Percentiles rank a stretch among this genome's conserved stretches.
Evolutionary conservation across 2,329 filamentous ascomycete genomes (phyloP).

Genomic region (Paecilomyces dactylethromorphus): DNA sequence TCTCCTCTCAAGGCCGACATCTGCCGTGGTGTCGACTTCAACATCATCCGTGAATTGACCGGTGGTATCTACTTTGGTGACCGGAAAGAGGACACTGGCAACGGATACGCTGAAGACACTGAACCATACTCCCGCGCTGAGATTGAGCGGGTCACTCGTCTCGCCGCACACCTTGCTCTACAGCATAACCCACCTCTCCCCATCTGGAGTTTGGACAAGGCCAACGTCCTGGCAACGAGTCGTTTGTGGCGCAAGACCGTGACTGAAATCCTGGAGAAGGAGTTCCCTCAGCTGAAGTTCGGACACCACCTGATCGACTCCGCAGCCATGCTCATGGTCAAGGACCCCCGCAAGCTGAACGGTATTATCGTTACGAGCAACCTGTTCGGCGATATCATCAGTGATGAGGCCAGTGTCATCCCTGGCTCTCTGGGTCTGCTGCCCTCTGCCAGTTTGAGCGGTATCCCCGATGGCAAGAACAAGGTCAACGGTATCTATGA

Average conservation of each 20-base stretch:
- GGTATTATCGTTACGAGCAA: conserved; percentile 91
- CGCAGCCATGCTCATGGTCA: conserved; percentile 97
- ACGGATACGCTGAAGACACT: conserved; percentile 72
- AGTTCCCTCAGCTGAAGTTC: conserved; percentile 81
- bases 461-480: conserved; percentile 76
- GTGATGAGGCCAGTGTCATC: conserved; percentile 90
- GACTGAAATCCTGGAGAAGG: conserved; percentile 73
- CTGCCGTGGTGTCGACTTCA: conserved; percentile 83
- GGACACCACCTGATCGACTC: conserved; percentile 90
- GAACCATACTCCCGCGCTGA: conserved; percentile 80
- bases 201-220: conserved; percentile 89
- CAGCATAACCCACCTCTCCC: conserved; percentile 67
- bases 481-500: conserved; percentile 94
- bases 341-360: conserved; percentile 82
- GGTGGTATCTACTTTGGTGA: conserved; percentile 95
- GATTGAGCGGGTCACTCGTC: conserved; percentile 78
- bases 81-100: conserved; percentile 67
- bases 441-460: conserved; percentile 79
- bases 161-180: conserved; percentile 75
- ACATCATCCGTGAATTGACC: conserved; percentile 85
- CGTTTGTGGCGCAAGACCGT: conserved; percentile 85
- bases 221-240: conserved; percentile 87
- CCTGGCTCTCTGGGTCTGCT: conserved; percentile 83
- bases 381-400: conserved; percentile 92
- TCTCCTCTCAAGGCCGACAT: conserved; percentile 83